Percentiles rank a stretch among this genome's conserved stretches.
Evolutionary conservation across 2,329 filamentous ascomycete species (phyloP).

Genomic region (Botrytis tulipae): DNA sequence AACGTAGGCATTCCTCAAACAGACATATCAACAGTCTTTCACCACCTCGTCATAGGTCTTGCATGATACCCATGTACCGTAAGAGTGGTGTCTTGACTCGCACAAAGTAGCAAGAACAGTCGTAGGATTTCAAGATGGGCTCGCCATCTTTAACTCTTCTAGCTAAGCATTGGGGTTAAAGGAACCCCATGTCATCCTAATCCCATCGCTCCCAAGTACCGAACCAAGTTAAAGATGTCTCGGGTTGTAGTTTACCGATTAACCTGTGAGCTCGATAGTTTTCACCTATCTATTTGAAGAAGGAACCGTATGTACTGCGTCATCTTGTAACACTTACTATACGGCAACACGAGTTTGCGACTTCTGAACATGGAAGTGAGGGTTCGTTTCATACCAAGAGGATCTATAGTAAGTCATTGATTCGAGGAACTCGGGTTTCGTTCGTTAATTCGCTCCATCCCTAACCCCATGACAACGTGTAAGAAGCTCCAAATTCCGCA

Average conservation of each 20-base stretch:
- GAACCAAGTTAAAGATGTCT: too few species aligned
- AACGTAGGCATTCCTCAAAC: not conserved
- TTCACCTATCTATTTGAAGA: not conserved
- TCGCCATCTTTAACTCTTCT: not conserved
- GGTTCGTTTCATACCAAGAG: not conserved
- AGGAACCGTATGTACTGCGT: too few species aligned
- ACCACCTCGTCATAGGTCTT: not conserved
- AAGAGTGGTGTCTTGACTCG: not conserved
- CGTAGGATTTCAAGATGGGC: not conserved
- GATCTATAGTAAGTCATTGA: not conserved
- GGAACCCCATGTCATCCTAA: not conserved
- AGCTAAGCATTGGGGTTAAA: not conserved
- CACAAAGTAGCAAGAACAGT: not conserved
- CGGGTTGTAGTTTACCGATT: not conserved
- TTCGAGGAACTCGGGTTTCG: not conserved
- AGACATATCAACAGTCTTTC: not conserved
- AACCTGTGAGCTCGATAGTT: not conserved
- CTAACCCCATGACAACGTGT: too few species aligned
- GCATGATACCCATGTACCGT: not conserved
- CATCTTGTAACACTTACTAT: not conserved
- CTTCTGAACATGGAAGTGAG: not conserved
- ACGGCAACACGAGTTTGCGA: not conserved
- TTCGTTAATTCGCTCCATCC: not conserved
- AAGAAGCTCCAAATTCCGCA: too few species aligned
- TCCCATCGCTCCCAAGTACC: too few species aligned